Evolutionary conservation across 805 yeast species (phyloP).

Genomic region (Sugiyamaella marilandica): DNA sequence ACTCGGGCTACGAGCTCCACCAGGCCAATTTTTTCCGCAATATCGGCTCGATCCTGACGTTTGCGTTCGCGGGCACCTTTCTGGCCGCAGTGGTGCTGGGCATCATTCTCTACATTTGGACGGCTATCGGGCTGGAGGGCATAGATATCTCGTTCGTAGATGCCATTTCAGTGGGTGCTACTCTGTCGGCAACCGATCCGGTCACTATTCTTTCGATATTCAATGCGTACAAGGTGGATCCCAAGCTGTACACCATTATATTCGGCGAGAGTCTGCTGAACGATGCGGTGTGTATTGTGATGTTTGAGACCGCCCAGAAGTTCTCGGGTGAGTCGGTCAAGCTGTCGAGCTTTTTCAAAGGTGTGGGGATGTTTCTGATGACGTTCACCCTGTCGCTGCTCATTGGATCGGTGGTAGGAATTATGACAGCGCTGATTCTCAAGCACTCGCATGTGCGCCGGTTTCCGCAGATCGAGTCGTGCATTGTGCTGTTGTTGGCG

Average conservation of each 20-base stretch:
- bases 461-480: constrained; percentile 96
- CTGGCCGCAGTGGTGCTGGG: constrained; percentile 89
- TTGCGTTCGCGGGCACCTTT: constrained; percentile 97
- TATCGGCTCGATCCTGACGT: constrained; percentile 81
- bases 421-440: constrained; percentile 79
- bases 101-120: constrained; percentile 81
- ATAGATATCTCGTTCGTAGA: constrained; percentile 90
- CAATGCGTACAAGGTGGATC: constrained; percentile 97
- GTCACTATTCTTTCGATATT: constrained; percentile 94
- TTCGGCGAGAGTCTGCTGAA: constrained; percentile 94
- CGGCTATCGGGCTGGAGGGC: constrained; percentile 85
- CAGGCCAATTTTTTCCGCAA: constrained; percentile 93
- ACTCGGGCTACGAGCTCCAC: constrained; percentile 94
- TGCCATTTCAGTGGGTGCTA: constrained; percentile 95
- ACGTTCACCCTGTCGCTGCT: constrained; percentile 86
- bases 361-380: constrained; percentile 88
- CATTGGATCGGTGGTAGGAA: constrained; percentile 84
- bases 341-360: constrained; percentile 62
- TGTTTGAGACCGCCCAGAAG: constrained; percentile 97
- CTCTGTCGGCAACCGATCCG: constrained; percentile 97
- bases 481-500: constrained; percentile 82
- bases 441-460: constrained; percentile 91
- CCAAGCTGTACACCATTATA: constrained; percentile 92
- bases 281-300: constrained; percentile 97
- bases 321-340: constrained; percentile 82